Evolutionary conservation across 2,329 filamentous ascomycete genomes (phyloP), one percentile per base, ranked within the genome.

Genomic region (Aspergillus ruber): DNA sequence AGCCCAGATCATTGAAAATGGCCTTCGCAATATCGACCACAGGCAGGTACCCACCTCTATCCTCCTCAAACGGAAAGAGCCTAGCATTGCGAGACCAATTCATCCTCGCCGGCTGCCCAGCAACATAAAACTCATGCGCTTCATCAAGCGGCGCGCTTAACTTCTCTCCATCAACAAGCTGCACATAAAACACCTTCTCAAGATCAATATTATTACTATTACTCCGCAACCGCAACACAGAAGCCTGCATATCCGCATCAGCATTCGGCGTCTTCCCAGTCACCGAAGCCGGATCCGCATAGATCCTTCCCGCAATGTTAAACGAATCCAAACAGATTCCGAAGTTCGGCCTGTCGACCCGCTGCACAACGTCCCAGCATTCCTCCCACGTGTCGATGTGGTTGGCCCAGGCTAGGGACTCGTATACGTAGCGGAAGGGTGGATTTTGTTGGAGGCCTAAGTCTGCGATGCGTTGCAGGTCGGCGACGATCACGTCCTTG

Each of bases 291-390:
- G 86, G 86, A 57, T 90, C 85, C 0, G 83, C 86, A 55, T 80
- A 90, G 50, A 88, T 79, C 5, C 82, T 71, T 0, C 80, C 86
- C 0, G 85, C 80, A 50, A 90, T 85, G 65, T 90, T 88, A 70
- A 88, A 90, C 0, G 83, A 88, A 65, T 90, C 86, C 20, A 90
- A 74, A 60, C 85, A 89, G 36, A 89, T 71, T 6, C 86, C 86
- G 60, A 90, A 88, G 65, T 90, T 90, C 7, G 76, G 66, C 6
- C 84, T 68, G 63, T 87, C 74, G 23, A 90, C 85, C 2, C 69
- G 70, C 55, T 75, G 67, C 0, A 90, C 81, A 2, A 89, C 71
- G 6, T 83, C 79, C 83, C 84, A 91, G 54, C 78, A 81, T 9
- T 72, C 69, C 62, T 90, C 85, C 87, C 87, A 91, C 0, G 75